Evolutionary conservation across 208 protist genomes (phyloP).

Genomic region (Trypanosoma avium): DNA sequence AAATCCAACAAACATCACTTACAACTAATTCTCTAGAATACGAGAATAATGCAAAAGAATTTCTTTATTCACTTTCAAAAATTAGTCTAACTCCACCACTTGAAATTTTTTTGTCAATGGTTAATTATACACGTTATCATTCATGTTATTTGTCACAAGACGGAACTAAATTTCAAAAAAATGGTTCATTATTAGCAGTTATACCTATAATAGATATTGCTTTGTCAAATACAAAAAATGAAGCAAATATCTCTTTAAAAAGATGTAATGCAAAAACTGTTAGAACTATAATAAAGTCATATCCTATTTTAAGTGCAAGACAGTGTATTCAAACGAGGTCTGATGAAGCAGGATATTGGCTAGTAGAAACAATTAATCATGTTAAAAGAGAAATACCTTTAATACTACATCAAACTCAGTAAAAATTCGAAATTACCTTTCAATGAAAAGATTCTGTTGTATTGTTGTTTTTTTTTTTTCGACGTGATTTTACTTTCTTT

Average conservation of each 20-base stretch:
- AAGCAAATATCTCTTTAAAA: conserved; percentile 11
- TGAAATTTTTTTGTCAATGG: conserved; percentile 11
- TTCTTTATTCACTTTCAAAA: conserved; percentile 9
- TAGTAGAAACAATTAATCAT: conserved; percentile 5
- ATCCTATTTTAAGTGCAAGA: conserved; percentile 4
- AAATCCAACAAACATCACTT: conserved; percentile 2
- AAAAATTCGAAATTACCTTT: too few relatives aligned
- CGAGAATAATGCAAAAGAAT: background rate
- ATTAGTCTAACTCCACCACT: conserved; percentile 14
- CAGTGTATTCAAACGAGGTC: background rate
- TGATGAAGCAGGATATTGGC: conserved; percentile 13
- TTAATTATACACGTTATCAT: conserved; percentile 15
- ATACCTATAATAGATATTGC: conserved; percentile 22
- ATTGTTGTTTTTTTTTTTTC: too few relatives aligned
- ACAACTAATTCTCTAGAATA: background rate
- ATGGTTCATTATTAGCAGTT: conserved; percentile 8
- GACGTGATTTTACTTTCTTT: too few relatives aligned
- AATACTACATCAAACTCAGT: background rate
- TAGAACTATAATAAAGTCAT: background rate
- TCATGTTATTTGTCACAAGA: conserved; percentile 19
- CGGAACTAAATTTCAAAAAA: background rate
- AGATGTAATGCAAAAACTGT: background rate
- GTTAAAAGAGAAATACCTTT: conserved; percentile 6
- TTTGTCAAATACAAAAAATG: background rate
- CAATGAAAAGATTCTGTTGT: too few relatives aligned